Evolutionary conservation across 1,139 yeast species (phyloP).

Genomic region (Ogataea hybrid): DNA sequence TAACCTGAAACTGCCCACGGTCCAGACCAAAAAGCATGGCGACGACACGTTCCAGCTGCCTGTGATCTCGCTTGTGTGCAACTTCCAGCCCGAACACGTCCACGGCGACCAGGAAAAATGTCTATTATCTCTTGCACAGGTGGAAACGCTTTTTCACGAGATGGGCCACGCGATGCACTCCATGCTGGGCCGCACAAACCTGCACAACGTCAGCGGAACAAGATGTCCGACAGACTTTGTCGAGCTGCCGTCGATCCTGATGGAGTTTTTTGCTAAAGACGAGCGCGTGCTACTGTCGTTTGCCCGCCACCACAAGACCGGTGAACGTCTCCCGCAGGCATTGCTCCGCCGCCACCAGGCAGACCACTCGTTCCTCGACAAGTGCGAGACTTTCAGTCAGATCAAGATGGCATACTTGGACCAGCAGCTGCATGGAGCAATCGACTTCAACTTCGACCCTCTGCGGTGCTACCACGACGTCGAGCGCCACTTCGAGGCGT

Average conservation of each 20-base stretch:
- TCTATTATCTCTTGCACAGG: constrained; percentile 69
- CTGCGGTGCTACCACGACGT: constrained; percentile 62
- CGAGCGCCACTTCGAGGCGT: constrained; percentile 53
- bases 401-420: constrained; percentile 88
- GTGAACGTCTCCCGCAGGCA: constrained; percentile 53
- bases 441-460: constrained; percentile 46
- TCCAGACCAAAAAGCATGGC: constrained; percentile 38
- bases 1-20: constrained; percentile 31
- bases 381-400: constrained; percentile 82
- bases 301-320: constrained; percentile 73
- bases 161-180: constrained; percentile 99
- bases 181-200: constrained; percentile 85
- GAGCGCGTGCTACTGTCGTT: constrained; percentile 70
- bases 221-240: constrained; percentile 96
- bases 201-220: constrained; percentile 93
- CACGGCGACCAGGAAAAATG: constrained; percentile 35
- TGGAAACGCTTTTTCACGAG: constrained; percentile 93
- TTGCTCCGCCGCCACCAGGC: constrained; percentile 50
- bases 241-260: constrained; percentile 89
- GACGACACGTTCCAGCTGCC: constrained; percentile 72
- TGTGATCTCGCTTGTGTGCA: constrained; percentile 85
- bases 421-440: constrained; percentile 68
- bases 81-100: constrained; percentile 56
- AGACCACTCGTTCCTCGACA: constrained; percentile 54
- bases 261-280: constrained; percentile 91